Conservation (phyloP, 768 basidiomycete species). For the Collybia sp. region DNA sequence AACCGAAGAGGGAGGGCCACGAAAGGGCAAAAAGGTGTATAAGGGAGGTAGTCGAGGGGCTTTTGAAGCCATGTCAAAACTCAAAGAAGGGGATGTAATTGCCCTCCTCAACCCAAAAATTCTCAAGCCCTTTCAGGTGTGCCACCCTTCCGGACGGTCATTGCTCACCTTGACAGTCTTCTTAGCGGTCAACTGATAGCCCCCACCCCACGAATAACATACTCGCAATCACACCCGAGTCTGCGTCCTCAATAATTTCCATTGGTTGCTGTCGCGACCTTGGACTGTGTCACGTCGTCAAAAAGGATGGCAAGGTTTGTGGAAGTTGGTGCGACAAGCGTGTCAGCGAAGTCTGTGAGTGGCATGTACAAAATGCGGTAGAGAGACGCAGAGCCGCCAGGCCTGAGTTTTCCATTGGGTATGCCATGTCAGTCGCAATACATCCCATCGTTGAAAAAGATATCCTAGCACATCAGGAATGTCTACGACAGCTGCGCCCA, state of each 20-base stretch:
- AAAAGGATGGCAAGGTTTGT: slow-evolving; percentile 78
- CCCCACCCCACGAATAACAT: slow-evolving; percentile 81
- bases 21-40: slow-evolving; percentile 55
- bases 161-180: background rate
- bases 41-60: slow-evolving; percentile 90
- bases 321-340: slow-evolving; percentile 91
- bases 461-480: slow-evolving; percentile 67
- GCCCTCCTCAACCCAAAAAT: slow-evolving; percentile 86
- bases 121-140: slow-evolving; percentile 80
- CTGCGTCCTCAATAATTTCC: slow-evolving; percentile 72
- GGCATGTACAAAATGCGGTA: slow-evolving; percentile 81
- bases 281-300: slow-evolving; percentile 75
- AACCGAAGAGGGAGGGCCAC: slow-evolving; percentile 44
- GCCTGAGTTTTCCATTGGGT: slow-evolving; percentile 87
- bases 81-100: slow-evolving; percentile 87
- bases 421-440: slow-evolving; percentile 17
- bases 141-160: slow-evolving; percentile 9
- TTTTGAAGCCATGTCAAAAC: slow-evolving; percentile 81
- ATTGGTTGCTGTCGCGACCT: slow-evolving; percentile 87
- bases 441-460: slow-evolving; percentile 1
- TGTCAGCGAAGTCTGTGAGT: slow-evolving; percentile 85
- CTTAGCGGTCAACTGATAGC: slow-evolving; percentile 41
- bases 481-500: slow-evolving; percentile 43
- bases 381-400: slow-evolving; percentile 68
- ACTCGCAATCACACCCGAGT: slow-evolving; percentile 83